Evolutionary conservation across 441 rosid species (phyloP).

Genomic region (Aquilaria agallochum): DNA sequence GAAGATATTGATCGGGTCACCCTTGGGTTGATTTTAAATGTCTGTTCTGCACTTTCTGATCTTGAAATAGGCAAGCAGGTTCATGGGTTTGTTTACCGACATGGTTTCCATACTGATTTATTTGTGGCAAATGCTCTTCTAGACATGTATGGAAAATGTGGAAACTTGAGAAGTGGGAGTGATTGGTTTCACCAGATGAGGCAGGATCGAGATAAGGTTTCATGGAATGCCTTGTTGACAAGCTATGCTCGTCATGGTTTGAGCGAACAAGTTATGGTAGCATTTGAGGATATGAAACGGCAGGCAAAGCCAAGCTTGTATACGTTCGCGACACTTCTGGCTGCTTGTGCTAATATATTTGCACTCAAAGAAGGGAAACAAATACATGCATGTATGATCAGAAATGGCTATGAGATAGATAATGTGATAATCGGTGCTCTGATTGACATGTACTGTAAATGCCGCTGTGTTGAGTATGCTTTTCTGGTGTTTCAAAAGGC

Average conservation of each 20-base stretch:
- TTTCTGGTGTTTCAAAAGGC: slow-evolving; percentile 46
- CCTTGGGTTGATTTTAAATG: slow-evolving; percentile 49
- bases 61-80: slow-evolving; percentile 67
- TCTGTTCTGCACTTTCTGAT: slow-evolving; percentile 67
- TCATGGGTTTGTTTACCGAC: slow-evolving; percentile 68
- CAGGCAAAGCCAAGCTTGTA: slow-evolving; percentile 58
- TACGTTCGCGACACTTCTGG: slow-evolving; percentile 64
- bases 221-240: slow-evolving; percentile 77
- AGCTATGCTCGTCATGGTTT: slow-evolving; percentile 52
- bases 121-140: slow-evolving; percentile 63
- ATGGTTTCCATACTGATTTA: slow-evolving; percentile 36
- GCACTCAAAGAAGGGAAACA: slow-evolving; percentile 59
- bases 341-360: slow-evolving; percentile 65
- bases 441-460: slow-evolving; percentile 78
- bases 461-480: slow-evolving; percentile 48
- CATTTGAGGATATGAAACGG: slow-evolving; percentile 62
- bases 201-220: slow-evolving; percentile 47
- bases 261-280: slow-evolving; percentile 56
- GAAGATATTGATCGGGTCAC: slow-evolving; percentile 57
- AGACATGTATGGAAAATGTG: slow-evolving; percentile 82
- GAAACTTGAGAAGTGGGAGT: slow-evolving; percentile 48
- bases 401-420: slow-evolving; percentile 56
- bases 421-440: slow-evolving; percentile 56
- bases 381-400: slow-evolving; percentile 69
- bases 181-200: slow-evolving; percentile 66